Evolutionary conservation across 257 asterid genomes (phyloP).

Genomic region (Solanum virginianum): DNA sequence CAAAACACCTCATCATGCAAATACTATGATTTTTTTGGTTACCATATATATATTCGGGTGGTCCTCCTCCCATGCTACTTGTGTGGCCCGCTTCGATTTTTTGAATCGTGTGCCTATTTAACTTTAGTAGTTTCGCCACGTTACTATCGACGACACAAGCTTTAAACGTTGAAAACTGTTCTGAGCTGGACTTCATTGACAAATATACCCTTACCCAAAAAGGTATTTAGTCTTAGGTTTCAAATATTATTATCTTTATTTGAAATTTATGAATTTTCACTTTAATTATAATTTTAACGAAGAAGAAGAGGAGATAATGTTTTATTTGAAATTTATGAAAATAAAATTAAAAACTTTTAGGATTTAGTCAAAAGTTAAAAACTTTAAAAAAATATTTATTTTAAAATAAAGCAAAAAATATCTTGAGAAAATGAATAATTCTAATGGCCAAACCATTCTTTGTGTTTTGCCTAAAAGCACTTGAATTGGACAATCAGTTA

Average conservation of each 20-base stretch:
- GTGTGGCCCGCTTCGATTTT: neutral
- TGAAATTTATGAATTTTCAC: neutral
- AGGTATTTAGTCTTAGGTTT: neutral
- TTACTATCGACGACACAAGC: neutral
- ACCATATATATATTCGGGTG: neutral
- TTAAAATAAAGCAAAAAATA: neutral
- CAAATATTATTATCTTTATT: neutral
- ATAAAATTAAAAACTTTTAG: neutral
- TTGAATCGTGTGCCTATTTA: neutral
- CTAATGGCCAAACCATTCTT: neutral
- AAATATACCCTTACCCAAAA: neutral
- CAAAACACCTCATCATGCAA: neutral
- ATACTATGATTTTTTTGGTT: neutral
- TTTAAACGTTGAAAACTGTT: neutral
- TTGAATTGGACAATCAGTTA: neutral
- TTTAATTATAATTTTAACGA: neutral
- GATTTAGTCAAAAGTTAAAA: neutral
- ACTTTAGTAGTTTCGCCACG: neutral
- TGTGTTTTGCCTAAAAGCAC: no score
- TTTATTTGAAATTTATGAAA: neutral
- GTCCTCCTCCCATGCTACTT: neutral
- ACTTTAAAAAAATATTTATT: neutral
- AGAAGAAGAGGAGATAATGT: no score
- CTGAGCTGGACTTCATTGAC: neutral
- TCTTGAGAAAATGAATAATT: neutral